Percentiles rank a stretch among this genome's conserved stretches.
phyloP scores from a whole-genome alignment of 2,329 filamentous ascomycete species.

The Uncinocarpus reesii region DNA sequence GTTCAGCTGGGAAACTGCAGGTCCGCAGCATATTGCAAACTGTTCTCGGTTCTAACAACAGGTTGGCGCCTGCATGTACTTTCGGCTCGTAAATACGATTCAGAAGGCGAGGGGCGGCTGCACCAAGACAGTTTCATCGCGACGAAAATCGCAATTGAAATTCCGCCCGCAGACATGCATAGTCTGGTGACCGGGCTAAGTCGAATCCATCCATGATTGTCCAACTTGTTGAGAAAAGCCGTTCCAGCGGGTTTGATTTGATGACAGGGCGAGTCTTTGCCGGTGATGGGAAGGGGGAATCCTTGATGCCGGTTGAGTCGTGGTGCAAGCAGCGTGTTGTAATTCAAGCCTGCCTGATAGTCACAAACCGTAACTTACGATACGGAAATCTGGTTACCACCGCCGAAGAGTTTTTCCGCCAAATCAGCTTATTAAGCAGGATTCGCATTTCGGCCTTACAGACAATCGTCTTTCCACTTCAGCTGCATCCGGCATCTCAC shows the following conservation, averaged over 20 bases:
- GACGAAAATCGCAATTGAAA: constrained; percentile 2
- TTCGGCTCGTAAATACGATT: background rate
- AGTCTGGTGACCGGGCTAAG: constrained; percentile 8
- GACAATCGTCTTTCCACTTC: background rate
- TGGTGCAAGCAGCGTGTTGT: too few relatives aligned
- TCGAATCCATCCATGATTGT: background rate
- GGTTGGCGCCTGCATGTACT: background rate
- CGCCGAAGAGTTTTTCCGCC: background rate
- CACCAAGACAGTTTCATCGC: background rate
- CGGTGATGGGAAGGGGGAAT: too few relatives aligned
- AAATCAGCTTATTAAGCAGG: too few relatives aligned
- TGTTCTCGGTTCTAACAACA: background rate
- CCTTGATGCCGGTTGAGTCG: too few relatives aligned
- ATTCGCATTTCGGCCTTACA: too few relatives aligned
- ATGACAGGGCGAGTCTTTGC: too few relatives aligned
- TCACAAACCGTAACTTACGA: too few relatives aligned
- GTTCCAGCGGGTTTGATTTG: too few relatives aligned
- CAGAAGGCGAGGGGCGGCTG: background rate
- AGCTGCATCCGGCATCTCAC: background rate
- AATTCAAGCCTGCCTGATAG: too few relatives aligned
- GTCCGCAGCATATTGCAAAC: background rate
- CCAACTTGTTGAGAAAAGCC: background rate
- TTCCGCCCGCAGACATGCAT: constrained; percentile 5
- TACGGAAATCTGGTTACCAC: background rate
- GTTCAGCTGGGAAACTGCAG: background rate